Evolutionary conservation across 2,329 filamentous ascomycete species (phyloP).

Genomic region (Pseudocercospora eumusae): DNA sequence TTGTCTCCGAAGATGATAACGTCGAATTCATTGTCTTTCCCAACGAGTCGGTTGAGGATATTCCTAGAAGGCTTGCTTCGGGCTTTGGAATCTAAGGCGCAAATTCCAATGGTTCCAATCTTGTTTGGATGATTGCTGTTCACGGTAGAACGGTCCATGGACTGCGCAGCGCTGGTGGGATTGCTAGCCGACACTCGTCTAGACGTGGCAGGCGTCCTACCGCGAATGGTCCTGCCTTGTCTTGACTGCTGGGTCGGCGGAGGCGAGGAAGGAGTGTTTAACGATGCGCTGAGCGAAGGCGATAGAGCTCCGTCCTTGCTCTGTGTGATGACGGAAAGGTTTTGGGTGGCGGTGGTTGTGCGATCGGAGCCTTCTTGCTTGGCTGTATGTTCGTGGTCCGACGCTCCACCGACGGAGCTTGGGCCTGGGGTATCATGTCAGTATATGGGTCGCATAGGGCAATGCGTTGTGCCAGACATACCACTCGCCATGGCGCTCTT

Average conservation of each 20-base stretch:
- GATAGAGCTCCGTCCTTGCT: slow-evolving; percentile 49
- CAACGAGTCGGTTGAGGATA: slow-evolving; percentile 88
- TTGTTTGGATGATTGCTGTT: slow-evolving; percentile 53
- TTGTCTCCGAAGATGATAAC: slow-evolving; percentile 98
- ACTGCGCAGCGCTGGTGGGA: slow-evolving; percentile 77
- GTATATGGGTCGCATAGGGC: neutral
- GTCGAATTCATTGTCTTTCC: slow-evolving; percentile 90
- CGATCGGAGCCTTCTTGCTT: slow-evolving; percentile 19
- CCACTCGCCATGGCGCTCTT: slow-evolving; percentile 52
- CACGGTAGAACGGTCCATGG: slow-evolving; percentile 65
- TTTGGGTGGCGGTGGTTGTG: slow-evolving; percentile 48
- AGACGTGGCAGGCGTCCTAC: slow-evolving; percentile 57
- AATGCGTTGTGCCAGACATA: neutral
- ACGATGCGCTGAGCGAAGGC: slow-evolving; percentile 35
- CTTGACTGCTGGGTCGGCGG: slow-evolving; percentile 22
- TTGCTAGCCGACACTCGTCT: slow-evolving; percentile 80
- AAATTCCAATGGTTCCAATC: slow-evolving; percentile 79
- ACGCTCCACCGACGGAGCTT: slow-evolving; percentile 48
- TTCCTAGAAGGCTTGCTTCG: slow-evolving; percentile 96
- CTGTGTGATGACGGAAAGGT: slow-evolving; percentile 48
- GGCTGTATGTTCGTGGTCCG: slow-evolving; percentile 39
- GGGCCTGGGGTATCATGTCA: slow-evolving; percentile 28
- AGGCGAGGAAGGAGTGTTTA: slow-evolving; percentile 61
- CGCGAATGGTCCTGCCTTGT: slow-evolving; percentile 43
- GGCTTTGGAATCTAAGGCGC: slow-evolving; percentile 92